Evolutionary conservation across 23 red algal species (phyloP), one percentile per base, ranked within the genome.

Genomic region (Agarophyton chilense): DNA sequence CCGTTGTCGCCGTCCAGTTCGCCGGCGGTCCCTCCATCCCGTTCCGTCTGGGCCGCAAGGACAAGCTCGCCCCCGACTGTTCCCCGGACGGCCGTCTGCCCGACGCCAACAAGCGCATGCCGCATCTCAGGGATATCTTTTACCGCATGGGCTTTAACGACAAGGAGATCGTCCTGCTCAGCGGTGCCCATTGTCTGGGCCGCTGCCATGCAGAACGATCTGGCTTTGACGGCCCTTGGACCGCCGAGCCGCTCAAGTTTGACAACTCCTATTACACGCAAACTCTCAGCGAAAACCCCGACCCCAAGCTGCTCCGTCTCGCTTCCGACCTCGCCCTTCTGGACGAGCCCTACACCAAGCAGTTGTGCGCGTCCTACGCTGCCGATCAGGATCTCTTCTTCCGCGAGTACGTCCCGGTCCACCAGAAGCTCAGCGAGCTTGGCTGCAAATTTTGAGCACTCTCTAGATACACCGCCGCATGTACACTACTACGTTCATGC

Each of bases 71-170:
- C 1, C n/a, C 62, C 7, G 75, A 88, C n/a, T 88, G 81, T 35
- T 82, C 92, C 7, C 88, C 88, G 0, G 87, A 92, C 9, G 96
- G 92, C 47, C 82, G 96, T 18, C 77, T 98, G 51, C 96, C 96
- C 10, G 90, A 95, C 76, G 78, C 91, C 33, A 90, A 75, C 77
- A 57, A 95, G 76, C 31, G 84, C 6, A 77, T 94, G 81, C 13
- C 50, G 1, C 96, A 98, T 53, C 83, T 98, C 33, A 87, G 96
- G 0, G 80, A 91, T 4, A 81, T 95, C 8, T 98, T 98, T 78
- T 93, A 98, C 74, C 79, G 96, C 19, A 98, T 98, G 96, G 96
- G 96, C 13, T 82, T 98, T n/a, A 90, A 94, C 41, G 96, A 98
- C 56, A 83, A 89, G 78, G 96, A 98, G 53, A 98, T 98, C 53